Conservation (phyloP, 441 rosid genomes). For the Aquilaria agallochum region DNA sequence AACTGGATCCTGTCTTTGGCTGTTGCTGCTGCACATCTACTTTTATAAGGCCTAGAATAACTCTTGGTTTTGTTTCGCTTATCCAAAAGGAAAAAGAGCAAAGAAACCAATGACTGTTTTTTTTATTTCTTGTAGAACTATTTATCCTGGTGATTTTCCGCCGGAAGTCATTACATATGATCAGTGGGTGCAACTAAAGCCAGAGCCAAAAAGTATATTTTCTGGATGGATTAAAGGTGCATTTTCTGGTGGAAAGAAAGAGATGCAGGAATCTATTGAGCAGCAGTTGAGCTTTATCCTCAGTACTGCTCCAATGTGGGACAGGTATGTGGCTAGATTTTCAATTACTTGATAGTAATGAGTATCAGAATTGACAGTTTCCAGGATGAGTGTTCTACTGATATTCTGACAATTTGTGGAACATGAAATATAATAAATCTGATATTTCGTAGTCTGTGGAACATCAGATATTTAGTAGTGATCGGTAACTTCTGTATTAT, state of each 20-base stretch:
- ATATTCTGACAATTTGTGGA: too few relatives aligned
- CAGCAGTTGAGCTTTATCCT: conserved; percentile 72
- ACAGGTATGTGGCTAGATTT: conserved; percentile 45
- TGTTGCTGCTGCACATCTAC: too few relatives aligned
- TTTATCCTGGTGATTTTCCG: conserved; percentile 50
- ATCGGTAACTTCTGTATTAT: too few relatives aligned
- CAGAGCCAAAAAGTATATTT: conserved; percentile 46
- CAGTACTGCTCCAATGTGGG: conserved; percentile 82
- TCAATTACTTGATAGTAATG: too few relatives aligned
- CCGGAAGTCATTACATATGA: conserved; percentile 73
- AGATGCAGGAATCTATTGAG: conserved; percentile 72
- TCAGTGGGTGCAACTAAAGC: conserved; percentile 71
- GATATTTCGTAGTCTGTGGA: too few relatives aligned
- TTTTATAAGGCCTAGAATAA: too few relatives aligned
- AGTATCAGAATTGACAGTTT: too few relatives aligned
- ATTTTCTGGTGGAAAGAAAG: conserved; percentile 71
- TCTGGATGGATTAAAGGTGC: conserved; percentile 89
- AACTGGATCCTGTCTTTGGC: too few relatives aligned
- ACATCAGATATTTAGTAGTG: too few relatives aligned
- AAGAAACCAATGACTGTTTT: background rate
- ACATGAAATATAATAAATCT: too few relatives aligned
- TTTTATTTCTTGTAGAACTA: conserved; percentile 36
- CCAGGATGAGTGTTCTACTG: too few relatives aligned
- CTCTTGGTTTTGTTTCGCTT: too few relatives aligned
- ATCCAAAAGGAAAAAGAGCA: background rate